Conservation (phyloP, 2,329 filamentous ascomycete species). For the Phialocephala subalpina region DNA sequence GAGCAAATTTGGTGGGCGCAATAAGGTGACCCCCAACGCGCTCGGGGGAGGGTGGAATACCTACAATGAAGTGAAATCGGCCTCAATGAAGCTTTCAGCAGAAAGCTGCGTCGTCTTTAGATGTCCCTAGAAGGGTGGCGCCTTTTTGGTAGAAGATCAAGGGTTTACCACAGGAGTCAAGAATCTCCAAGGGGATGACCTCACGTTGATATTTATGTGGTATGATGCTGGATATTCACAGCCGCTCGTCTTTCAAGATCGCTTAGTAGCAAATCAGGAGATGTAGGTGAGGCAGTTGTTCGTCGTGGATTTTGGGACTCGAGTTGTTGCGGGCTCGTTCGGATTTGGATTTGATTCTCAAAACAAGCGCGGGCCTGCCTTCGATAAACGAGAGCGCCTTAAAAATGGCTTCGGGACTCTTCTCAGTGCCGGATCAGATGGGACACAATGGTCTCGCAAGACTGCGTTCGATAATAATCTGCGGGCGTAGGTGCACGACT, state of each 20-base stretch:
- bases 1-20: slow-evolving; percentile 31
- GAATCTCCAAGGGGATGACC: slow-evolving; percentile 3
- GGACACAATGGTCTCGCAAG: slow-evolving; percentile 17
- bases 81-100: slow-evolving; percentile 43
- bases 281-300: slow-evolving; percentile 15
- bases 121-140: background rate
- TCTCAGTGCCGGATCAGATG: slow-evolving; percentile 11
- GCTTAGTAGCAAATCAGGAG: slow-evolving; percentile 19
- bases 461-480: slow-evolving; percentile 6
- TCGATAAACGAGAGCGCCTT: slow-evolving; percentile 30
- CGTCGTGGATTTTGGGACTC: slow-evolving; percentile 19
- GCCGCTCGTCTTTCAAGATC: slow-evolving; percentile 18
- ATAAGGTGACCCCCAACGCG: slow-evolving; percentile 21
- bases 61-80: slow-evolving; percentile 44
- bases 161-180: slow-evolving; percentile 16
- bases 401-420: slow-evolving; percentile 19
- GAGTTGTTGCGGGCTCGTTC: slow-evolving; percentile 28
- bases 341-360: slow-evolving; percentile 31
- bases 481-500: background rate
- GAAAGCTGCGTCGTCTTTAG: slow-evolving; percentile 36
- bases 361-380: slow-evolving; percentile 25
- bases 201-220: slow-evolving; percentile 13
- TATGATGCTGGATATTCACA: slow-evolving; percentile 15
- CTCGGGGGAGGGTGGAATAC: slow-evolving; percentile 27
- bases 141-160: background rate